Percentiles rank a stretch among this genome's conserved stretches.
Conservation (phyloP, 1,139 yeast genomes). For the Suhomyces yuchorum region DNA sequence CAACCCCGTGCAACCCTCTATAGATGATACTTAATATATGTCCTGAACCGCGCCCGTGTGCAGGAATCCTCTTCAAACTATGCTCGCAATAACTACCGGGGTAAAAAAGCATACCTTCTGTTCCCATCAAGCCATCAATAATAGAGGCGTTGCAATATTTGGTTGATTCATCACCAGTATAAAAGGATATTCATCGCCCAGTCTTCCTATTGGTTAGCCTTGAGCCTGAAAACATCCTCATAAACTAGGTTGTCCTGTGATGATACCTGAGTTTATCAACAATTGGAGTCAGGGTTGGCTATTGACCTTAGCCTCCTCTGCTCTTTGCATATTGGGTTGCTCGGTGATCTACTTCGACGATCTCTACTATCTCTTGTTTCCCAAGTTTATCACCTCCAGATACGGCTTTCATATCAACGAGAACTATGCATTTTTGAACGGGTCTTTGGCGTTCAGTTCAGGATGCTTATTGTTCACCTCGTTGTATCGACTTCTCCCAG, state of each 20-base stretch:
- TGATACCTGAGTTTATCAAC: slow-evolving; percentile 9
- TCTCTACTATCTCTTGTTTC: slow-evolving; percentile 31
- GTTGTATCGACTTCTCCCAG: slow-evolving; percentile 72
- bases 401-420: slow-evolving; percentile 58
- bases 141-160: background rate
- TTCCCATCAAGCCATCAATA: background rate
- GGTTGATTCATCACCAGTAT: background rate
- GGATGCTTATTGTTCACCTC: slow-evolving; percentile 82
- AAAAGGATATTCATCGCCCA: background rate
- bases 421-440: slow-evolving; percentile 62
- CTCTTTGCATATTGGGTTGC: slow-evolving; percentile 26
- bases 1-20: background rate
- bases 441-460: slow-evolving; percentile 68
- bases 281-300: slow-evolving; percentile 26
- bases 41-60: background rate
- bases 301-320: slow-evolving; percentile 25
- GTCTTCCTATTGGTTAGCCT: background rate
- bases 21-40: background rate
- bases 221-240: background rate
- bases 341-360: slow-evolving; percentile 27
- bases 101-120: background rate
- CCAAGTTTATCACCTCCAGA: slow-evolving; percentile 40
- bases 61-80: background rate
- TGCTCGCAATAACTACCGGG: slow-evolving; percentile 6
- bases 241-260: background rate